phyloP scores from a whole-genome alignment of 305 asterid species.

The Solanum chacoense region DNA sequence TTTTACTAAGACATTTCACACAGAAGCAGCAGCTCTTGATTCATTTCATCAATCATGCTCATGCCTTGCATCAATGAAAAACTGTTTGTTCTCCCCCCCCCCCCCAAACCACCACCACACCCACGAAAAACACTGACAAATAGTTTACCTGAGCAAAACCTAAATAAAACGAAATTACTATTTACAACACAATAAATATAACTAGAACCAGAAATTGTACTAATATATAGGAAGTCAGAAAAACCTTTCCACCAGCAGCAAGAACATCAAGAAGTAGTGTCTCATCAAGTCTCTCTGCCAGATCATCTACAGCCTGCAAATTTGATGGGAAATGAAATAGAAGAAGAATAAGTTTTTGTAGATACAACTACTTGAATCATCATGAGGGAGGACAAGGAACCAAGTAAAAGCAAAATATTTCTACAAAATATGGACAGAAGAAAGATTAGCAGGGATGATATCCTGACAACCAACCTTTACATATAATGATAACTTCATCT shows the following conservation, averaged over 20 bases:
- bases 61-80: not conserved
- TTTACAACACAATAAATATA: not conserved
- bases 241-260: constrained; percentile 97
- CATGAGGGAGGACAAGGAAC: not conserved
- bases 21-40: not conserved
- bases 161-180: not conserved
- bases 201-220: not conserved
- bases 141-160: not conserved
- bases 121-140: not conserved
- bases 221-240: constrained; percentile 8
- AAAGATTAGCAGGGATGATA: not conserved
- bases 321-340: constrained; percentile 1
- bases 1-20: not conserved
- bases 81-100: not conserved
- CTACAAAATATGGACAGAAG: not conserved
- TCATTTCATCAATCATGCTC: not conserved
- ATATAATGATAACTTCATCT: constrained; percentile 66
- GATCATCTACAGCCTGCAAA: constrained; percentile 58
- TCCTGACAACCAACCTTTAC: constrained; percentile 57
- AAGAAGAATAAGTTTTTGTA: not conserved
- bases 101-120: not conserved
- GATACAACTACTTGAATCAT: not conserved
- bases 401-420: not conserved
- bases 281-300: constrained; percentile 44
- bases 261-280: constrained; percentile 66